Percentiles rank a stretch among this genome's conserved stretches.
Conservation (phyloP, 139 green algal species). For the Chlorella sorokiniana region DNA sequence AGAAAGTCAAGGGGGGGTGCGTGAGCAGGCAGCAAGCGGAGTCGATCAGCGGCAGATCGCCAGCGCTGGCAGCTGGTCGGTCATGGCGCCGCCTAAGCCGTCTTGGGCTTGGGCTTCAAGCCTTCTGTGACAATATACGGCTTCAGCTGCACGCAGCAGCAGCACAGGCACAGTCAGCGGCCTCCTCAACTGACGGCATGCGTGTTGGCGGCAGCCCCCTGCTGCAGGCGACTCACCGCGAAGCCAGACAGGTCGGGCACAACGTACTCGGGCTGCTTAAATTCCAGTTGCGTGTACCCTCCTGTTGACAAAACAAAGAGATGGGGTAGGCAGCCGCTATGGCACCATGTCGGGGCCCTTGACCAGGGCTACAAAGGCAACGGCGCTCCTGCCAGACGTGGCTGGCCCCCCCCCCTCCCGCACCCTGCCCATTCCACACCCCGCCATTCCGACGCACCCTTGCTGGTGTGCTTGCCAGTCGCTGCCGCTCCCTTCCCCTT, state of each 20-base stretch:
- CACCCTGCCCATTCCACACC: neutral
- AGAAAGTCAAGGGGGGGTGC: no score
- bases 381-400: neutral
- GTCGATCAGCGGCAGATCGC: no score
- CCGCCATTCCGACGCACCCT: slow-evolving; percentile 41
- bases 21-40: no score
- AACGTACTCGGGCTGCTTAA: slow-evolving; percentile 40
- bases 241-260: slow-evolving; percentile 47
- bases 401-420: neutral
- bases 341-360: no score
- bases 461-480: slow-evolving; percentile 56
- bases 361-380: no score
- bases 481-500: slow-evolving; percentile 58
- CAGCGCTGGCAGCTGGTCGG: no score
- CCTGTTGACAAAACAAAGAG: slow-evolving; percentile 17
- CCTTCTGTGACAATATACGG: slow-evolving; percentile 1
- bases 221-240: slow-evolving; percentile 7
- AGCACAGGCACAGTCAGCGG: neutral
- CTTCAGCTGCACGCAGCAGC: slow-evolving; percentile 7
- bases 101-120: no score
- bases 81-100: no score
- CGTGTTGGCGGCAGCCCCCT: neutral
- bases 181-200: no score
- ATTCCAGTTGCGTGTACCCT: slow-evolving; percentile 30
- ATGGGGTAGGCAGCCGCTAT: neutral